These are phyloP conservation scores for Monosporascus sp. DNA, from an alignment of 2,329 filamentous ascomycete genomes.

Conservation along the genomic window DNA sequence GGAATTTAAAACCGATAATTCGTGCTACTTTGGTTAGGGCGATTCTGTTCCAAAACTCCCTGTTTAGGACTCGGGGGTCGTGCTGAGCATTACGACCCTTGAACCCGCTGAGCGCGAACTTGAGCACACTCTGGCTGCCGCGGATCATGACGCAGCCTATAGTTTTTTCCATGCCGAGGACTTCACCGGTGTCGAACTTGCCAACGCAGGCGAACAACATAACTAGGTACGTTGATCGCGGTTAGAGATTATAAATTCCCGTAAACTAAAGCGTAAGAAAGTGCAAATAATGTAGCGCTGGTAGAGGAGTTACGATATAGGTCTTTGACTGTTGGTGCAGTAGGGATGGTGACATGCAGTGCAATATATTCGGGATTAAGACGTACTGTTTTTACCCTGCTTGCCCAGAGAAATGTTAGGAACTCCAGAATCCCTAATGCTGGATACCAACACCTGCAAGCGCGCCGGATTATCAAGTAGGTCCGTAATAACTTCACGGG, in stretches of 20 bases:
- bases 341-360: too few relatives aligned
- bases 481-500: conserved; percentile 6
- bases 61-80: conserved; percentile 11
- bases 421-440: not conserved
- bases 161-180: conserved; percentile 14
- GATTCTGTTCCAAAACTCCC: conserved; percentile 12
- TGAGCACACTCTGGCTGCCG: conserved; percentile 10
- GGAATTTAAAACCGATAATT: conserved; percentile 15
- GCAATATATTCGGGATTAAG: too few relatives aligned
- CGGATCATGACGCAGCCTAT: conserved; percentile 14
- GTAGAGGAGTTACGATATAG: too few relatives aligned
- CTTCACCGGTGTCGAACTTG: conserved; percentile 11
- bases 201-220: not conserved
- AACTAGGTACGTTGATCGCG: not conserved
- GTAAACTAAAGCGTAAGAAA: too few relatives aligned
- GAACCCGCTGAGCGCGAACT: conserved; percentile 16
- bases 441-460: not conserved
- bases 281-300: too few relatives aligned
- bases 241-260: not conserved
- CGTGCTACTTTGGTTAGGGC: conserved; percentile 13
- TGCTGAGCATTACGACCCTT: conserved; percentile 3
- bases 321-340: too few relatives aligned
- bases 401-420: not conserved
- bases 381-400: not conserved
- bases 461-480: conserved; percentile 8